Evolutionary conservation across 257 asterid genomes (phyloP).

Genomic region (Jacaranda copaia): DNA sequence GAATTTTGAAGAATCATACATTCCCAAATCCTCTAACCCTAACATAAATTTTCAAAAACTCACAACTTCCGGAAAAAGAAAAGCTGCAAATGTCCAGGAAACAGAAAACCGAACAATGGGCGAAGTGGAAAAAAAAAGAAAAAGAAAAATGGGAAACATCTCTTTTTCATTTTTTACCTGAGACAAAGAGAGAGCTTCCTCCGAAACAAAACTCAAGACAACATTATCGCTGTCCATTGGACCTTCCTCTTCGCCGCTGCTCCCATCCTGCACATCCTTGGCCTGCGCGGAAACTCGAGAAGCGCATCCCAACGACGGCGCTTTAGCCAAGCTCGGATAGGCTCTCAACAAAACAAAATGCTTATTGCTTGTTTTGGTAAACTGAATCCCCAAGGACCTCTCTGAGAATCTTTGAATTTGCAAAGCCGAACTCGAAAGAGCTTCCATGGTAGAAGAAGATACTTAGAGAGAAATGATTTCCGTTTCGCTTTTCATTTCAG

Average conservation of each 20-base stretch:
- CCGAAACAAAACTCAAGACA: conserved; percentile 46
- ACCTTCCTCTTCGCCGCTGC: conserved; percentile 43
- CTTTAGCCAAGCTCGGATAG: conserved; percentile 30
- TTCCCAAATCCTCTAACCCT: neutral
- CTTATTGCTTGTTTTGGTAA: conserved; percentile 10
- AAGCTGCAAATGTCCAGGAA: neutral
- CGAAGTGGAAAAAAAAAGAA: neutral
- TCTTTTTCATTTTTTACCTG: conserved; percentile 46
- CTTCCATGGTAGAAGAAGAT: conserved; percentile 59
- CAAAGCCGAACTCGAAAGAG: conserved; percentile 53
- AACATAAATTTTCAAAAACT: neutral
- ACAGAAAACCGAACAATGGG: neutral
- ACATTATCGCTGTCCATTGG: conserved; percentile 43
- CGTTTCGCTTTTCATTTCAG: conserved; percentile 21
- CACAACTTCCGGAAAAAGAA: neutral
- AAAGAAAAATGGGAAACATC: neutral
- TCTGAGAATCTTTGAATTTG: conserved; percentile 52
- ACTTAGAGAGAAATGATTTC: conserved; percentile 40
- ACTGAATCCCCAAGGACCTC: conserved; percentile 30
- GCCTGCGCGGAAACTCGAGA: conserved; percentile 49
- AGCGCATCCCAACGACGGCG: conserved; percentile 42
- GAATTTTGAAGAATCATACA: neutral
- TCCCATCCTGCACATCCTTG: conserved; percentile 50
- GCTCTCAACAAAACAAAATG: conserved; percentile 31
- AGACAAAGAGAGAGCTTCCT: conserved; percentile 39